Base-by-base conservation (phyloP, 1,139 yeast genomes). In the Wickerhamomyces sp. region DNA sequence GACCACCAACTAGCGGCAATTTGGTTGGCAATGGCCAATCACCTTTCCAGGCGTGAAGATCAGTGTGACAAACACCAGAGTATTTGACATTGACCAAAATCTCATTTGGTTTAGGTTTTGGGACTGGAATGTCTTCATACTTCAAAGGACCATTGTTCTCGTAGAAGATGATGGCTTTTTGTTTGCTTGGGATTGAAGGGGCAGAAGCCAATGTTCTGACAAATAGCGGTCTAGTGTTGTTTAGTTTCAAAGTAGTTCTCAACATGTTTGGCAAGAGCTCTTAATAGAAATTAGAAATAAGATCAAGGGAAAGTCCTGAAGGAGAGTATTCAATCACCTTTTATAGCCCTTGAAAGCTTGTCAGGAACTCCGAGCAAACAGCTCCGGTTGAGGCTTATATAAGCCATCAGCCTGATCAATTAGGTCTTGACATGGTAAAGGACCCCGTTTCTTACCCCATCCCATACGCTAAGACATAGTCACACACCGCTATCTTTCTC, bases 1-100 rank as follows among this genome's bases (percentile, higher is more conserved):
- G 93, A 54, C 93, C 93, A 45, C 87, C 88, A 35, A 80, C 85
- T 47, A 78, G 64, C 16, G 87, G 87, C 45, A 75, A 66, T 60
- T 79, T 79, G 46, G 78, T 72, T 36, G 64, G 65, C 50, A 76
- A 59, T 39, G 83, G 82, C 83, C 83, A 78, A 60, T 78, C 86
- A 46, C 83, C 84, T 57, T 76, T 72, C 81, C 81, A 76, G 45
- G 82, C 83, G 60, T 78, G 85, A 57, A 78, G 67, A 53, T 76
- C 84, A 29, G 81, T 75, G 62, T 75, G 84, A 58, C 83, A 76
- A 31, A 77, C 82, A 54, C 83, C 83, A 18, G 82, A 72, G 64
- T 73, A 78, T 59, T 71, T 70, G 57, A 78, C 72, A 53, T 78
- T 72, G 64, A 78, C 62, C 52, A 78, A 66, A 39, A 78, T 61